These are phyloP conservation scores for Leccinum incarnatum DNA, from an alignment of 768 basidiomycete genomes.

Conservation along the genomic window DNA sequence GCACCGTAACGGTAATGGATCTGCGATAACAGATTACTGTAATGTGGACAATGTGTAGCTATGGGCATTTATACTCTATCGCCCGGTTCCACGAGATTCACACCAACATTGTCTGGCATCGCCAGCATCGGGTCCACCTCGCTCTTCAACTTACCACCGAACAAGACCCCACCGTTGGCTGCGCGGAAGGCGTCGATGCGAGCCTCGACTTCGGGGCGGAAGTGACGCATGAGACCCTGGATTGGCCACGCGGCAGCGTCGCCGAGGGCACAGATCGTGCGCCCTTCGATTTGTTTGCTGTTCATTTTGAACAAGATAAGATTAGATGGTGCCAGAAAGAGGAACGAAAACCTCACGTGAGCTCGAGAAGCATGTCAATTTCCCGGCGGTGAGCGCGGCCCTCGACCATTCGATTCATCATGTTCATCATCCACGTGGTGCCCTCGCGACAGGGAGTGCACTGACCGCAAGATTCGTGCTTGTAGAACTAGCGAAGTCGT, in stretches of 20 bases:
- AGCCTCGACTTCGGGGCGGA: constrained; percentile 91
- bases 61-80: constrained; percentile 27
- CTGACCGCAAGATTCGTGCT: constrained; percentile 98
- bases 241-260: constrained; percentile 99
- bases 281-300: constrained; percentile 95
- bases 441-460: constrained; percentile 94
- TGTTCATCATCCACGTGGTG: constrained; percentile 99
- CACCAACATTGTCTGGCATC: constrained; percentile 72
- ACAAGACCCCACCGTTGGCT: constrained; percentile 77
- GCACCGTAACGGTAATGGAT: too few species aligned
- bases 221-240: constrained; percentile 96
- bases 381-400: constrained; percentile 89
- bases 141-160: constrained; percentile 76
- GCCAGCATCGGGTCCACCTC: constrained; percentile 70
- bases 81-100: constrained; percentile 40
- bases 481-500: constrained; percentile 72
- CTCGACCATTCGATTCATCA: constrained; percentile 97
- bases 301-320: constrained; percentile 4
- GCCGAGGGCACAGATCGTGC: constrained; percentile 95
- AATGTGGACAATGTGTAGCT: neutral
- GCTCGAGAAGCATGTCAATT: constrained; percentile 96
- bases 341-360: constrained; percentile 59
- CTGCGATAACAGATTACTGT: neutral
- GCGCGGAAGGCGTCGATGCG: constrained; percentile 79
- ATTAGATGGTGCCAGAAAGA: neutral